Percentiles rank a stretch among this genome's conserved stretches.
Evolutionary conservation across 345 rosid genomes (phyloP).

Genomic region (Sapria himalayana): DNA sequence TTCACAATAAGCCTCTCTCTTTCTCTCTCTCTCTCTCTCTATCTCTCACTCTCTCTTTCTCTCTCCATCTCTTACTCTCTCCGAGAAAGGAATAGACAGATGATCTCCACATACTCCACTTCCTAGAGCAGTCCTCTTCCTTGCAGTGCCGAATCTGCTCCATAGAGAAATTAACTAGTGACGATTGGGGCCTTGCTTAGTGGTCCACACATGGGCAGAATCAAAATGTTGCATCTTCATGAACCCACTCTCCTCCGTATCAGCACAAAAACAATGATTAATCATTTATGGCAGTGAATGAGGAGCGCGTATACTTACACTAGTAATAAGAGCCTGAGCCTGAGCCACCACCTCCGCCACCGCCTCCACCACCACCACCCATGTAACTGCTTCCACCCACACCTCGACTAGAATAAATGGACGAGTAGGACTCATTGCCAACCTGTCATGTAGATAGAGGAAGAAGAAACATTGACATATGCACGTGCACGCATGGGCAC

Average conservation of each 20-base stretch:
- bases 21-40: too few species aligned
- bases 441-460: constrained; percentile 25
- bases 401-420: constrained; percentile 66
- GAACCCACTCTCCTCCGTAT: constrained; percentile 13
- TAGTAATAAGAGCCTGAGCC: constrained; percentile 84
- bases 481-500: too few species aligned
- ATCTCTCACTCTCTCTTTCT: too few species aligned
- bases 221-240: constrained; percentile 13
- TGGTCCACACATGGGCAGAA: constrained; percentile 13
- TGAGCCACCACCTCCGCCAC: constrained; percentile 52
- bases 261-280: constrained; percentile 3
- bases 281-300: constrained; percentile 4
- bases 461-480: too few species aligned
- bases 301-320: constrained; percentile 22
- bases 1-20: constrained; percentile 15
- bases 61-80: too few species aligned
- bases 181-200: constrained; percentile 13
- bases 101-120: constrained; percentile 28
- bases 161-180: constrained; percentile 44
- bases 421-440: constrained; percentile 76
- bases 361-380: constrained; percentile 61
- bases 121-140: constrained; percentile 40
- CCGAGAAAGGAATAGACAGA: constrained; percentile 13
- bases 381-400: constrained; percentile 60
- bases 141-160: constrained; percentile 38